Evolutionary conservation across 257 asterid genomes (phyloP).

Genomic region (Ehretia macrophylla): DNA sequence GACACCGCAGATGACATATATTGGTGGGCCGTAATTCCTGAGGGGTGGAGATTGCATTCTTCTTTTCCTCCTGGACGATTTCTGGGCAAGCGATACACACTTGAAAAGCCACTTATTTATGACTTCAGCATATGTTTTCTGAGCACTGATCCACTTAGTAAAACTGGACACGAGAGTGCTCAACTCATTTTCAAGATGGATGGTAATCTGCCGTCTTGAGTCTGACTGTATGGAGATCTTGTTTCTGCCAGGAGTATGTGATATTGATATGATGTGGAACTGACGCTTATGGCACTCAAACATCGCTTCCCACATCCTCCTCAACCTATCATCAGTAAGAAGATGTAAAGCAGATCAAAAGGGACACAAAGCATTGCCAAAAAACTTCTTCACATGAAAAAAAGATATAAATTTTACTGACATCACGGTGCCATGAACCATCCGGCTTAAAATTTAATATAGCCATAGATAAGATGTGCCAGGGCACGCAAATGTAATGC

Average conservation of each 20-base stretch:
- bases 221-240: slow-evolving; percentile 54
- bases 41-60: slow-evolving; percentile 45
- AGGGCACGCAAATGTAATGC: too few relatives aligned
- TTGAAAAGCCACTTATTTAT: slow-evolving; percentile 82
- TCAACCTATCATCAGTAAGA: slow-evolving; percentile 41
- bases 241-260: slow-evolving; percentile 48
- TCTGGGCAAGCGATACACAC: slow-evolving; percentile 56
- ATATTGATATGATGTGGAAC: slow-evolving; percentile 60
- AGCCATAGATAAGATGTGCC: too few relatives aligned
- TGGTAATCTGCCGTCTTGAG: slow-evolving; percentile 45
- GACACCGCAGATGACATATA: slow-evolving; percentile 64
- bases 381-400: neutral
- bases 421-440: too few relatives aligned
- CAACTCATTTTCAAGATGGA: slow-evolving; percentile 55
- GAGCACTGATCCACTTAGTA: slow-evolving; percentile 76
- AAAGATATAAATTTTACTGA: neutral
- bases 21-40: slow-evolving; percentile 77
- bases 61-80: slow-evolving; percentile 57
- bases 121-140: slow-evolving; percentile 62
- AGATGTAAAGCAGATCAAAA: slow-evolving; percentile 1
- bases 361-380: neutral
- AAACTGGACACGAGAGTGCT: slow-evolving; percentile 53
- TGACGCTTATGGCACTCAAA: slow-evolving; percentile 81
- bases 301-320: slow-evolving; percentile 93
- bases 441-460: too few relatives aligned